Evolutionary conservation across 164 flowering plant species (phyloP).

Genomic region (Malania oleifera): DNA sequence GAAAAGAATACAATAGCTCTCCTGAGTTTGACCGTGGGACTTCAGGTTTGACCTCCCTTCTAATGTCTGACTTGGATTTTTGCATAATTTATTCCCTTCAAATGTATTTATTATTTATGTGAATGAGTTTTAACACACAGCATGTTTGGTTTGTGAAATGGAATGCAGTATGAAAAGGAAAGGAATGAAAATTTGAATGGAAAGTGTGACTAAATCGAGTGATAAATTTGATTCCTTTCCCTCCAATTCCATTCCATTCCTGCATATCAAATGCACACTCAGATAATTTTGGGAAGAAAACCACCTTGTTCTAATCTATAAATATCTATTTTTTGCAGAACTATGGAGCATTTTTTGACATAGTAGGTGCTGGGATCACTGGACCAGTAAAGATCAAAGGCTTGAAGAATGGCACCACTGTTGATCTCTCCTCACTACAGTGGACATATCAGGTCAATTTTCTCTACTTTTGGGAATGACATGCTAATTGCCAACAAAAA

Average conservation of each 20-base stretch:
- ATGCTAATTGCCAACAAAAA: background rate
- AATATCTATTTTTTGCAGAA: constrained; percentile 46
- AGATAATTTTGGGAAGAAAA: background rate
- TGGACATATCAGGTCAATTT: constrained; percentile 87
- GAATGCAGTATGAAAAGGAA: too few relatives aligned
- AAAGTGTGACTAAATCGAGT: too few relatives aligned
- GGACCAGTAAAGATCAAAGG: constrained; percentile 78
- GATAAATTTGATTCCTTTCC: too few relatives aligned
- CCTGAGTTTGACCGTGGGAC: constrained; percentile 88
- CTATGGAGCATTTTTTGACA: constrained; percentile 86
- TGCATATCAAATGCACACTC: too few relatives aligned
- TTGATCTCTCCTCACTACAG: constrained; percentile 70
- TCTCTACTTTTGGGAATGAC: background rate
- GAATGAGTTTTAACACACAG: constrained; percentile 1
- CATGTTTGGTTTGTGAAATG: too few relatives aligned
- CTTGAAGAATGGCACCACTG: constrained; percentile 31
- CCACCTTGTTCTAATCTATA: background rate
- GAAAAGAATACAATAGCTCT: constrained; percentile 81
- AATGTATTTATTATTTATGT: too few relatives aligned
- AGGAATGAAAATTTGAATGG: too few relatives aligned
- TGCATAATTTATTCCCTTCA: too few relatives aligned
- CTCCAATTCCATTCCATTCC: too few relatives aligned
- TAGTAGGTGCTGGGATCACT: constrained; percentile 78
- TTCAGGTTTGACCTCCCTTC: constrained; percentile 53
- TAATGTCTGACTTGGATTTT: too few relatives aligned